phyloP scores from a whole-genome alignment of 2,329 filamentous ascomycete species.

The Sordariomycetes sp. region DNA sequence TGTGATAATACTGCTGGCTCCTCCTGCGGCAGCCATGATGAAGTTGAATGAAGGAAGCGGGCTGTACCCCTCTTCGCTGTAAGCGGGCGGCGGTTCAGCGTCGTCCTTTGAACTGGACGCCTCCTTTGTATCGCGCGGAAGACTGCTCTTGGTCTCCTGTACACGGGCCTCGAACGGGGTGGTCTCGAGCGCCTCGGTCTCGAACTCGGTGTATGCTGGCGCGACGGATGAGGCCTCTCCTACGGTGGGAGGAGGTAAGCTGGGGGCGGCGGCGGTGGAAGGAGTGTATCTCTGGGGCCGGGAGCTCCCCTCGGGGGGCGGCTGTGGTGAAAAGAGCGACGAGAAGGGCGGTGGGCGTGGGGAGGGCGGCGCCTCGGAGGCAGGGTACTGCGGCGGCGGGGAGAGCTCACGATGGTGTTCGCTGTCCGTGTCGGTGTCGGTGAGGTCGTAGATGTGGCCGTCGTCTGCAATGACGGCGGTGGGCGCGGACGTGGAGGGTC shows the following conservation, averaged over 20 bases:
- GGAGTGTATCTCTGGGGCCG: slow-evolving; percentile 1
- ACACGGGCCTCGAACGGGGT: slow-evolving; percentile 28
- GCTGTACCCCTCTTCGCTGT: slow-evolving; percentile 82
- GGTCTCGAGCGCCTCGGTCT: slow-evolving; percentile 20
- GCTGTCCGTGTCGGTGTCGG: slow-evolving; percentile 12
- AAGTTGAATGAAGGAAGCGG: slow-evolving; percentile 89
- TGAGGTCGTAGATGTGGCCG: slow-evolving; percentile 7
- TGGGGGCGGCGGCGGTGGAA: slow-evolving; percentile 10
- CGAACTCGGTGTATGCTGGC: slow-evolving; percentile 44
- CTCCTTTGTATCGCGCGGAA: slow-evolving; percentile 74
- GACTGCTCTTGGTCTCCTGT: slow-evolving; percentile 74
- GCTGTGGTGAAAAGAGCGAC: slow-evolving; percentile 41
- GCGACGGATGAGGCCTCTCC: slow-evolving; percentile 33
- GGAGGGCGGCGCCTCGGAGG: slow-evolving; percentile 42
- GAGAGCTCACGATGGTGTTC: slow-evolving; percentile 27
- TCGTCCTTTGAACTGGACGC: slow-evolving; percentile 70
- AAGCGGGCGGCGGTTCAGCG: slow-evolving; percentile 88
- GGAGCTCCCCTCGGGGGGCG: slow-evolving; percentile 10
- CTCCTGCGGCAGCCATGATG: slow-evolving; percentile 96
- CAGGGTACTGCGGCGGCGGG: slow-evolving; percentile 52
- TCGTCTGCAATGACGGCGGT: not conserved
- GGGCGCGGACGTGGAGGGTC: too few relatives aligned
- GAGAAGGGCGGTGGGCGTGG: slow-evolving; percentile 52
- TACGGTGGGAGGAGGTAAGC: too few relatives aligned
- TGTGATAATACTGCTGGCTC: slow-evolving; percentile 96